Evolutionary conservation across 768 basidiomycete genomes (phyloP), one percentile per base, ranked within the genome.

Genomic region (Trametes sanguinea): DNA sequence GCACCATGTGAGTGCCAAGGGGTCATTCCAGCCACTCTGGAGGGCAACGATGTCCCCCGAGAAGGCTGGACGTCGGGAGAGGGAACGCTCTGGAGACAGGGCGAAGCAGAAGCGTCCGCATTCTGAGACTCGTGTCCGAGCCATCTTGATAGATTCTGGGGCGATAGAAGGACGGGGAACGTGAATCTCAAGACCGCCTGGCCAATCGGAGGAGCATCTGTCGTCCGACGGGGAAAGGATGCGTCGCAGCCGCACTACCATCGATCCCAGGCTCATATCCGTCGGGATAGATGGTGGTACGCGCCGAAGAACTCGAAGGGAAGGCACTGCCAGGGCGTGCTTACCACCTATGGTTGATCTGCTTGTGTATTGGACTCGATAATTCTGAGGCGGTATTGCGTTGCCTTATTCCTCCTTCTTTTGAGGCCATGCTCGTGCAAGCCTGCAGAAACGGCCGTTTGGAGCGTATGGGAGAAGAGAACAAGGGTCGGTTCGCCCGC

Each of bases 201-300:
- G 57, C 56, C 57, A 62, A 64, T 60, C 63, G 54, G 54, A 60
- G 59, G n/a, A 57, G 42, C 39, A 60, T 59, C 54, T 53, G 47
- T 33, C 37, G 45, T 32, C 58, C 58, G 48, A 47, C 40, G 48
- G 40, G 8, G 50, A 40, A 45, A 40, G 35, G 0, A 33, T 37
- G 3, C 42, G 54, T 63, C 57, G 58, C 32, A 50, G 62, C 52
- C 62, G 62, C 62, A 53, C 55, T 46, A 56, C 47, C 54, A 63
- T 63, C 62, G 62, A 63, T 63, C 54, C 50, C 58, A 52, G 54
- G 58, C n/a, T 60, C 63, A 64, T 60, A 35, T 64, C 63, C 63
- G 63, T 63, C 63, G 63, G 59, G 16, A 56, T 33, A 42, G 62
- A 51, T 48, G 47, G 62, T 44, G 30, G 47, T 27, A 30, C 39